Evolutionary conservation across 176 grass and related monocot species (phyloP).

Genomic region (Oryza officinalis): DNA sequence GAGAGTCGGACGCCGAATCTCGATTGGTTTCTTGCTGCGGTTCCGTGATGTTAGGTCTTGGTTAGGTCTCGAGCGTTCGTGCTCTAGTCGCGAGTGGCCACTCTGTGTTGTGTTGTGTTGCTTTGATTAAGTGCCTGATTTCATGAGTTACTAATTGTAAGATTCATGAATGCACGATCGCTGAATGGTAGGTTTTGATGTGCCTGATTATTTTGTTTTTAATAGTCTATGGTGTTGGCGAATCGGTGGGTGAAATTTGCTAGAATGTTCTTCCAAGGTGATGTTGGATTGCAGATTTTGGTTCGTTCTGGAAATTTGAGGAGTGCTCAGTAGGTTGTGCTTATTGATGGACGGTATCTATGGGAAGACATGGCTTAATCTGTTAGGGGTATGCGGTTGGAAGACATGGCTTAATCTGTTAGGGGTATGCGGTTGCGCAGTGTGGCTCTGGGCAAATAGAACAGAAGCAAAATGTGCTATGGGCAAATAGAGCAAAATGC

Average conservation of each 20-base stretch:
- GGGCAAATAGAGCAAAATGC: slow-evolving; percentile 7
- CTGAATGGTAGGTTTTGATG: not conserved
- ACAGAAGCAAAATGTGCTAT: not conserved
- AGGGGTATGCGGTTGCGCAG: not conserved
- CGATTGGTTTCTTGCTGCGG: not conserved
- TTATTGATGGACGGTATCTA: not conserved
- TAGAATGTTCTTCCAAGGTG: not conserved
- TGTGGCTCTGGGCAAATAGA: not conserved
- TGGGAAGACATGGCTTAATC: not conserved
- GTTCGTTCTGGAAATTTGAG: not conserved
- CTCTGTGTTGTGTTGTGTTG: not conserved
- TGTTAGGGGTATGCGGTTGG: not conserved
- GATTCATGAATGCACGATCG: not conserved
- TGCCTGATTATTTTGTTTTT: not conserved
- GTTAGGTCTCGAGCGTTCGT: slow-evolving; percentile 8
- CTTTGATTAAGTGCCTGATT: not conserved
- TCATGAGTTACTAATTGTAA: no score
- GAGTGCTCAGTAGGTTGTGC: not conserved
- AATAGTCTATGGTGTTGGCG: not conserved
- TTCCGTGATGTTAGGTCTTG: slow-evolving; percentile 11
- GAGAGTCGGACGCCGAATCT: slow-evolving; percentile 3
- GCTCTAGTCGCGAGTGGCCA: not conserved
- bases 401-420: not conserved
- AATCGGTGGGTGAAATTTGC: not conserved
- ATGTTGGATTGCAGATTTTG: slow-evolving; percentile 3